Evolutionary conservation across 768 basidiomycete species (phyloP).

Genomic region (Tricholoma flavovirens): DNA sequence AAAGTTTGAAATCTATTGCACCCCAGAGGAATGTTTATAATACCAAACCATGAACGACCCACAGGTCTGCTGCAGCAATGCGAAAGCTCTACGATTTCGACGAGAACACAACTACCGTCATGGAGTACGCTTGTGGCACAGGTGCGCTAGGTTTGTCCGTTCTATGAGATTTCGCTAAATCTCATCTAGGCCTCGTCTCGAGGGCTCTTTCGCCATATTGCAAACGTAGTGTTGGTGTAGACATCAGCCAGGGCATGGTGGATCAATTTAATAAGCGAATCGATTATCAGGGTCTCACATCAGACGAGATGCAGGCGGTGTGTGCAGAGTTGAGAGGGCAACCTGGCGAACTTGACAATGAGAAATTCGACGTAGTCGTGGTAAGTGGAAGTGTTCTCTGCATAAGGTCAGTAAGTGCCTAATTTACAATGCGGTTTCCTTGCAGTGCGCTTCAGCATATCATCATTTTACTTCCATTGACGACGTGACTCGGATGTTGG

Average conservation of each 20-base stretch:
- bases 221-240: conserved; percentile 64
- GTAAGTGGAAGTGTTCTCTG: conserved; percentile 36
- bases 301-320: conserved; percentile 64
- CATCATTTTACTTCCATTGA: conserved; percentile 57
- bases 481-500: conserved; percentile 47
- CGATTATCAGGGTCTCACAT: conserved; percentile 52
- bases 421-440: conserved; percentile 1
- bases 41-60: neutral
- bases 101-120: conserved; percentile 46
- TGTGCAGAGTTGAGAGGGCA: conserved; percentile 43
- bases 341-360: conserved; percentile 41
- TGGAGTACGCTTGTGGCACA: conserved; percentile 76
- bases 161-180: neutral
- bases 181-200: conserved; percentile 51
- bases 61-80: conserved; percentile 32
- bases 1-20: conserved; percentile 9
- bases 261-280: conserved; percentile 58
- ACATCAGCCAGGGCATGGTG: conserved; percentile 69
- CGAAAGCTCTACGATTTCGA: conserved; percentile 43
- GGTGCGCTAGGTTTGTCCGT: conserved; percentile 30
- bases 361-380: conserved; percentile 63
- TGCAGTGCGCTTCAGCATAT: conserved; percentile 59
- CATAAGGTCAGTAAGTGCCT: neutral
- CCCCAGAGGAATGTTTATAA: neutral
- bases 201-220: conserved; percentile 54